Conservation (phyloP, 164 flowering plant species). For the Annona squamosa region DNA sequence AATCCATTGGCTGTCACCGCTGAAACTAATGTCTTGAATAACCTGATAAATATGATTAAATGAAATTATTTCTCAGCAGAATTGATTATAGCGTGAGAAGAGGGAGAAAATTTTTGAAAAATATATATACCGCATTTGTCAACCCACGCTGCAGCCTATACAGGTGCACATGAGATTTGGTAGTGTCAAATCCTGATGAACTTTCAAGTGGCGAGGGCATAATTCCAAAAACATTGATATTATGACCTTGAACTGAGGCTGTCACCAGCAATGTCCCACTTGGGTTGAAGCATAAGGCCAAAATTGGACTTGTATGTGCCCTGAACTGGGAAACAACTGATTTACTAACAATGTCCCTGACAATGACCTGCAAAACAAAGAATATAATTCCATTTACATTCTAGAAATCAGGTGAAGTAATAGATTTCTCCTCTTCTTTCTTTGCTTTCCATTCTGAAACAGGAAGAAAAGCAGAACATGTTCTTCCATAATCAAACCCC, state of each 20-base stretch:
- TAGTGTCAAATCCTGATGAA: constrained; percentile 32
- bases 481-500: neutral
- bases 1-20: constrained; percentile 71
- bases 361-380: constrained; percentile 48
- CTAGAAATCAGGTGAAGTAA: neutral
- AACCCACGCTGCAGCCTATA: constrained; percentile 82
- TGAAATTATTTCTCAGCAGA: neutral
- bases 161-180: constrained; percentile 48
- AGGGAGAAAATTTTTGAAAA: neutral
- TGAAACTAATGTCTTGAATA: constrained; percentile 81
- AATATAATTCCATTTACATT: neutral
- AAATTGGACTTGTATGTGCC: constrained; percentile 77
- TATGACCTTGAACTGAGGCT: constrained; percentile 82
- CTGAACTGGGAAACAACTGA: constrained; percentile 64
- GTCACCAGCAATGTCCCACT: constrained; percentile 74
- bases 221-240: constrained; percentile 65
- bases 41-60: constrained; percentile 33
- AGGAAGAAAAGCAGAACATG: neutral
- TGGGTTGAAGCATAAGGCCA: constrained; percentile 80
- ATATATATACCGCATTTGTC: constrained; percentile 63
- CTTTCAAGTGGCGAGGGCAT: constrained; percentile 35
- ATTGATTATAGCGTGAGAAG: neutral
- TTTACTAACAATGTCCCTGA: constrained; percentile 58
- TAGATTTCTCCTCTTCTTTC: neutral
- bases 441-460: too few species aligned